Percentiles rank a stretch among this genome's conserved stretches.
phyloP scores from a whole-genome alignment of 257 asterid genomes.

The Striga asiatica region DNA sequence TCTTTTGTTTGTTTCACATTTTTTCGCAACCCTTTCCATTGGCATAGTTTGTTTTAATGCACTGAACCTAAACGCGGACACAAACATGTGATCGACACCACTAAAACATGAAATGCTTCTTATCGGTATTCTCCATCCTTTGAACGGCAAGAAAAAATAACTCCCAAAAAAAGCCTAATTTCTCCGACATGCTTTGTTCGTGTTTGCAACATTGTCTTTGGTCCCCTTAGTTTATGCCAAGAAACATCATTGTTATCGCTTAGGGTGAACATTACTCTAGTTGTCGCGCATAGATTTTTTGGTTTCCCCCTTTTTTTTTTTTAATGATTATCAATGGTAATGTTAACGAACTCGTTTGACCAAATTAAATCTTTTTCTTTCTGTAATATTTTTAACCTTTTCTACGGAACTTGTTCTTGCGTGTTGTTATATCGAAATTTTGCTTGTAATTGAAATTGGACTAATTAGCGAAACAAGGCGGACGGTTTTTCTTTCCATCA shows the following conservation, averaged over 20 bases:
- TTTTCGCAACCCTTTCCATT: not conserved
- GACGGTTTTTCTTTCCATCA: no score
- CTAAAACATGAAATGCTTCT: conserved; percentile 13
- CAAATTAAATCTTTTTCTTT: no score
- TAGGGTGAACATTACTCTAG: conserved; percentile 8
- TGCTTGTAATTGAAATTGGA: no score
- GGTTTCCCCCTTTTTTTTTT: not conserved
- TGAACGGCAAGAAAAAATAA: conserved; percentile 4
- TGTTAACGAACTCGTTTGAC: no score
- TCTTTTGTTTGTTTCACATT: no score
- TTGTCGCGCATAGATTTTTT: not conserved
- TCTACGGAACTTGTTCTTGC: no score
- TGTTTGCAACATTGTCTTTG: conserved; percentile 32
- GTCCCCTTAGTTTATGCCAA: conserved; percentile 33
- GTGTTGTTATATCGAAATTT: no score
- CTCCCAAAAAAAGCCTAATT: conserved; percentile 1
- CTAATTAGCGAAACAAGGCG: no score
- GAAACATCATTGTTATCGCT: conserved; percentile 8
- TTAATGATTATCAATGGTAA: no score
- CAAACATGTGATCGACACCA: not conserved
- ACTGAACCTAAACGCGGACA: conserved; percentile 2
- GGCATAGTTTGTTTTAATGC: not conserved
- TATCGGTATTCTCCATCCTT: not conserved
- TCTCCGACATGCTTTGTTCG: conserved; percentile 20
- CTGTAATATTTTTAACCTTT: no score